phyloP scores from a whole-genome alignment of 306 rosid genomes.

The Gillenia trifoliata region DNA sequence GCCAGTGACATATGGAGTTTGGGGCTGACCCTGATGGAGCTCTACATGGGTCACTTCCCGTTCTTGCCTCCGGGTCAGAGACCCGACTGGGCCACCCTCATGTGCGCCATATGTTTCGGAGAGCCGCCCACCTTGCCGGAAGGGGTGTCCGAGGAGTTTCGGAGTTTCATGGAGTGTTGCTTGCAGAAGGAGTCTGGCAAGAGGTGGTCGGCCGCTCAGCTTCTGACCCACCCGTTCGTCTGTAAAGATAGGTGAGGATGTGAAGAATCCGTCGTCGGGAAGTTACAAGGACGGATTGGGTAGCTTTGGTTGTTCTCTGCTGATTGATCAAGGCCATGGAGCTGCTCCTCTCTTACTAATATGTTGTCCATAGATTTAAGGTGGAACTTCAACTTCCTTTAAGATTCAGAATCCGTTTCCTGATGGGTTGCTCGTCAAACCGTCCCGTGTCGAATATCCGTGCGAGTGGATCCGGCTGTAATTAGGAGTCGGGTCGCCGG shows the following conservation, averaged over 20 bases:
- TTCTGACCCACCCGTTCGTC: constrained; percentile 67
- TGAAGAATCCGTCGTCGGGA: not conserved
- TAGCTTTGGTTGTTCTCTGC: not conserved
- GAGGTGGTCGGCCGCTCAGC: constrained; percentile 68
- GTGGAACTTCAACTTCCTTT: too few relatives aligned
- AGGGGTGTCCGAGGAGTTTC: constrained; percentile 47
- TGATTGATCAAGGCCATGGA: too few relatives aligned
- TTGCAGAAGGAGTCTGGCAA: constrained; percentile 74
- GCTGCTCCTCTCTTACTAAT: too few relatives aligned
- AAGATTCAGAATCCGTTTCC: not conserved
- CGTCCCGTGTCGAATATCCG: constrained; percentile 4
- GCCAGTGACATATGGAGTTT: constrained; percentile 90
- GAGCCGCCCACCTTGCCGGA: constrained; percentile 76
- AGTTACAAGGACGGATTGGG: not conserved
- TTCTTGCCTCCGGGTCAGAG: constrained; percentile 76
- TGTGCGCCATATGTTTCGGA: constrained; percentile 85
- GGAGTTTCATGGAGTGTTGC: constrained; percentile 61
- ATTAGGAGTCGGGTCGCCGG: constrained; percentile 6
- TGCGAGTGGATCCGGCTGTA: not conserved
- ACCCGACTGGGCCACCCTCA: constrained; percentile 87
- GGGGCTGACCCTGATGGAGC: constrained; percentile 79
- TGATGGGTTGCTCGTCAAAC: not conserved
- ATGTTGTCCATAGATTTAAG: too few relatives aligned
- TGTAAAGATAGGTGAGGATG: constrained; percentile 12
- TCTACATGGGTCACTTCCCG: constrained; percentile 85